Base-by-base conservation (phyloP, 805 yeast species). In the Wickerhamomyces queroliae region DNA sequence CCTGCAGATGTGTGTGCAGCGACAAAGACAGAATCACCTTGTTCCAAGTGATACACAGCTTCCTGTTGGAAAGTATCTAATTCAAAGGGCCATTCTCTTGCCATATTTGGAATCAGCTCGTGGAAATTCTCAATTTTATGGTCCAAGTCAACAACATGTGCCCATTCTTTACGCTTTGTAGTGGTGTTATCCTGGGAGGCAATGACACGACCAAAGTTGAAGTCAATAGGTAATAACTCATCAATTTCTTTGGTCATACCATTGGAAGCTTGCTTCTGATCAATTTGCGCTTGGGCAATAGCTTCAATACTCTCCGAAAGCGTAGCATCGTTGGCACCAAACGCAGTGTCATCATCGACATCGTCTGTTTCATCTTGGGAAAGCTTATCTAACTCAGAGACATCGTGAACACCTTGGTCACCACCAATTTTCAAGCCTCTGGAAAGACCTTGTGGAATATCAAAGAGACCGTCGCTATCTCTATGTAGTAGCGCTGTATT, bases 1-100 rank as follows among this genome's bases (percentile, higher is more conserved):
- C 99, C 99, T 0, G 99, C 99, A 3, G 98, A 91, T 0, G 99
- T 91, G 61, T 91, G 99, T 0, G 99, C 99, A 4, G 98, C 98
- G 3, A 93, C 96, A 63, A 93, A 93, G 4, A 93, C 99, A 7
- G 98, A 91, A 56, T 93, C 99, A 28, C 98, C 98, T 61, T 89
- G 96, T 56, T 93, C 99, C 44, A 93, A 68, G 61, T 90, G 98
- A 56, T 85, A 93, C 0, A 93, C 84, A 0, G 99, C 99, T 63
- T 93, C 98, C 56, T 93, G 89, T 59, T 93, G 99, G 63, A 93
- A 93, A 25, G 84, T 81, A 63, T 93, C 99, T 35, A 93, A 69
- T 58, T 89, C 91, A 55, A 93, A 93, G 0, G 99, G 97, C 93
- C 95, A 93, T 32, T 72, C 78, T 38, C 96, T 69, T 0, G 99